Conservation (phyloP, 306 rosid species). For the Ammopiptanthus mongolicus region DNA sequence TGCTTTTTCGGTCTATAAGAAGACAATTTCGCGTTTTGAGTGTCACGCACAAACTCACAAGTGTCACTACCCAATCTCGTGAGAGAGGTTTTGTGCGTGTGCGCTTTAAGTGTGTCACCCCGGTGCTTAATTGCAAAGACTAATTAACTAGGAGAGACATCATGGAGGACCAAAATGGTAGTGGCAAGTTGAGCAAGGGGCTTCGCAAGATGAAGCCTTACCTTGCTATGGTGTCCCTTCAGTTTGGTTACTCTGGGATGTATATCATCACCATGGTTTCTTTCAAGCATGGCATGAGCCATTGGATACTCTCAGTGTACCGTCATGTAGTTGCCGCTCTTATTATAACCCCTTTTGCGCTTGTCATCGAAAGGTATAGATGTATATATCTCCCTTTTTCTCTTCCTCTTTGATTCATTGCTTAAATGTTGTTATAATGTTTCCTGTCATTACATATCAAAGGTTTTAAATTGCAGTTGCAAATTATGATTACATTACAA, state of each 20-base stretch:
- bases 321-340: constrained; percentile 78
- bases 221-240: constrained; percentile 80
- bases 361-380: constrained; percentile 89
- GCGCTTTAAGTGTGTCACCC: constrained; percentile 12
- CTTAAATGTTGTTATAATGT: too few relatives aligned
- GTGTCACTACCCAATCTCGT: neutral
- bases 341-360: constrained; percentile 71
- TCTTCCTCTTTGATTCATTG: neutral
- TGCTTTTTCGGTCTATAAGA: constrained; percentile 36
- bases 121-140: neutral
- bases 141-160: neutral
- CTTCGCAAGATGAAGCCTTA: constrained; percentile 59
- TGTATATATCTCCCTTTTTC: neutral
- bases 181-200: constrained; percentile 10
- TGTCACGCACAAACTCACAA: constrained; percentile 36
- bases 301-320: constrained; percentile 76
- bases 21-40: constrained; percentile 6
- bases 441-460: too few relatives aligned
- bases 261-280: constrained; percentile 83
- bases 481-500: too few relatives aligned
- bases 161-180: constrained; percentile 45
- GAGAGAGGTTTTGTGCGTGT: constrained; percentile 11
- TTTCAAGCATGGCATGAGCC: constrained; percentile 88
- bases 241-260: constrained; percentile 94
- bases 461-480: too few relatives aligned